Evolutionary conservation across 306 rosid species (phyloP).

Genomic region (Medicago truncatula): MtrunA17r5.0-ANR NC_053042.1:36174001-36174500

Average conservation of each 20-base stretch:
- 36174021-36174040: slow-evolving; percentile 71
- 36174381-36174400: slow-evolving; percentile 17
- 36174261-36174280: slow-evolving; percentile 29
- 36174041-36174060: slow-evolving; percentile 73
- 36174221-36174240: slow-evolving; percentile 42
- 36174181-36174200: slow-evolving; percentile 71
- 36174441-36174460: background rate
- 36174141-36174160: slow-evolving; percentile 75
- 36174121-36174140: slow-evolving; percentile 69
- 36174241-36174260: slow-evolving; percentile 32
- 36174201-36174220: slow-evolving; percentile 9
- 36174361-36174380: background rate
- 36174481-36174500: background rate
- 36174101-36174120: slow-evolving; percentile 77
- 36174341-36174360: slow-evolving; percentile 2
- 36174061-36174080: slow-evolving; percentile 84
- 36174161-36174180: slow-evolving; percentile 81
- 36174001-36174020: slow-evolving; percentile 85
- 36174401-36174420: background rate
- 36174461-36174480: slow-evolving; percentile 23
- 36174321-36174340: slow-evolving; percentile 1
- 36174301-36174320: background rate
- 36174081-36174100: slow-evolving; percentile 91
- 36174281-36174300: slow-evolving; percentile 35
- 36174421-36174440: slow-evolving; percentile 7